Evolutionary conservation across 768 basidiomycete genomes (phyloP), one percentile per base, ranked within the genome.

Genomic region (Pleurotus salmoneostramineus): DNA sequence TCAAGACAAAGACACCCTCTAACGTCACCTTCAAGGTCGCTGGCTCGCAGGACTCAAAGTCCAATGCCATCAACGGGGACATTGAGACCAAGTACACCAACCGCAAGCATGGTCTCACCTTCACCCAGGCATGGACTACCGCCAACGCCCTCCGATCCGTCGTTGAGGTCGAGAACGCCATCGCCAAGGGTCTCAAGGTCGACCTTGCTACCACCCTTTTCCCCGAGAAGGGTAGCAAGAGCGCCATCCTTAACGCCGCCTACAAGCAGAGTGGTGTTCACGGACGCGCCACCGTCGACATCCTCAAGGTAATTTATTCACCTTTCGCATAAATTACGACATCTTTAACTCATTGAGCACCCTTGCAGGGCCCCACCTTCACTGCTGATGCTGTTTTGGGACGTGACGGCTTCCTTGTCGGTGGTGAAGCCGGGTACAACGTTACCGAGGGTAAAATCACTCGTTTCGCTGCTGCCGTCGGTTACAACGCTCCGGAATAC

Each of bases 231-330:
- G 85, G 87, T 68, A 77, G 78, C 65, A 98, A 95, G 82, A 81
- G 84, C 33, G 93, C 95, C 56, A 75, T 94, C 66, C 71, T 97
- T 66, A 89, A 85, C 67, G 81, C 90, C 61, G 80, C 83, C 73
- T 98, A 94, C 87, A 98, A 98, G 84, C 95, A 97, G 76, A 93
- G 93, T 55, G 92, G 91, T 60, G 76, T 98, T 68, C 95, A 98
- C 85, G 86, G 90, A 67, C 90, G 95, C 60, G 92, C 91, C 60
- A 76, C 81, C 69, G 83, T 98, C 61, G 96, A 99, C 72, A 74
- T 97, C 65, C 91, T 97, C 89, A 96, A 92, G 88, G 94, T 94
- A 58, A 27, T 1, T 27, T 27, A 27, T 27, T 58, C 76, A 66
- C 51, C 50, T 33, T 50, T 7, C 2, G 62, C 51, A 54, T 58